These are phyloP conservation scores for Cephaloascus fragrans DNA, from an alignment of 805 yeast species.

Conservation along the genomic window DNA sequence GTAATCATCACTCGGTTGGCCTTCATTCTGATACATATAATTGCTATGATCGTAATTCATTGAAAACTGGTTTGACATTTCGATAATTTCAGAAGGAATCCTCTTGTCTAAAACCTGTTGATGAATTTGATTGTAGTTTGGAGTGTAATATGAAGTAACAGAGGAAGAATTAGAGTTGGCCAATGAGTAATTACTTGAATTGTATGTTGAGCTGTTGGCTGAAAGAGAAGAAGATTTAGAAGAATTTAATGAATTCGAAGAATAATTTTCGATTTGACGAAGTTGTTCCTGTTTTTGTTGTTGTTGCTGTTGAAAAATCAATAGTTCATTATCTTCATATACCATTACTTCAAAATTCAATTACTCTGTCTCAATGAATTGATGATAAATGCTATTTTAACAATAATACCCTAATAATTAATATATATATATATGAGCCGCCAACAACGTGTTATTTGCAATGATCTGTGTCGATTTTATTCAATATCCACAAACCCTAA, in stretches of 20 bases:
- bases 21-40: too few relatives aligned
- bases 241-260: background rate
- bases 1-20: background rate
- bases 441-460: too few relatives aligned
- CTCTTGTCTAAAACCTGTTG: background rate
- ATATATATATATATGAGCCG: too few relatives aligned
- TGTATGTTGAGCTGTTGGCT: background rate
- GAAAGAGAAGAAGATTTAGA: background rate
- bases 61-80: slow-evolving; percentile 1
- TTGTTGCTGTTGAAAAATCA: too few relatives aligned
- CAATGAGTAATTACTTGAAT: background rate
- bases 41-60: background rate
- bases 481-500: too few relatives aligned
- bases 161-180: background rate
- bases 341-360: background rate
- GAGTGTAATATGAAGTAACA: background rate
- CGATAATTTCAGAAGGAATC: background rate
- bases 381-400: background rate
- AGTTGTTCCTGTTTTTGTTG: too few relatives aligned
- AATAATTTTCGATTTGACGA: background rate
- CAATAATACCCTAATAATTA: background rate
- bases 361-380: background rate
- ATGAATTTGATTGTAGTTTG: background rate
- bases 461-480: too few relatives aligned
- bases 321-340: background rate